Evolutionary conservation across 192 early-diverging fungal species (phyloP).

Genomic region (Tieghemiomyces parasiticus): DNA sequence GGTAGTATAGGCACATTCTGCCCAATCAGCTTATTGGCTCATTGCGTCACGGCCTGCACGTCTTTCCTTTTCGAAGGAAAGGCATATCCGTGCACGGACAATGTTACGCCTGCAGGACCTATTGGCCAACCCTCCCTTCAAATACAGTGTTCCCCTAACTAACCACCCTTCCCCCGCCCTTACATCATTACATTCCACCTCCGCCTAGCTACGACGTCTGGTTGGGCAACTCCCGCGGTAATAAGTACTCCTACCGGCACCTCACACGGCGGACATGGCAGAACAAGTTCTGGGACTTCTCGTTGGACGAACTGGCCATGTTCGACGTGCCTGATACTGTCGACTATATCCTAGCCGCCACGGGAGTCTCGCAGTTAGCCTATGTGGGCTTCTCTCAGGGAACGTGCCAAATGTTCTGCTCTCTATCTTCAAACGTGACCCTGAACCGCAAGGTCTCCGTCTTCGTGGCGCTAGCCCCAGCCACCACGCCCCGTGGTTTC

Average conservation of each 20-base stretch:
- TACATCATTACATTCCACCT: neutral
- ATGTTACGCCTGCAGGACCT: neutral
- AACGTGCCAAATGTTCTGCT: constrained; percentile 76
- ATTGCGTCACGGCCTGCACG: no score
- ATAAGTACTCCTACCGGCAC: constrained; percentile 88
- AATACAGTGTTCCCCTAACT: constrained; percentile 4
- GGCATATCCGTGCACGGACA: neutral
- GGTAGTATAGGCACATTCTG: no score
- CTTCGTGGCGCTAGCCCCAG: constrained; percentile 84
- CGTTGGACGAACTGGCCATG: constrained; percentile 78
- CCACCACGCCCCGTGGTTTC: constrained; percentile 68
- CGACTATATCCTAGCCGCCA: constrained; percentile 73
- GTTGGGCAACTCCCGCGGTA: constrained; percentile 87
- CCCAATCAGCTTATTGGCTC: no score
- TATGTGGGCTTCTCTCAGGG: constrained; percentile 98
- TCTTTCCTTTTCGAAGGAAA: no score
- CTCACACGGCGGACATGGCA: constrained; percentile 43
- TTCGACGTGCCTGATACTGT: constrained; percentile 77
- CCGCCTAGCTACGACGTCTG: constrained; percentile 89
- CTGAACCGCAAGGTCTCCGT: constrained; percentile 76
- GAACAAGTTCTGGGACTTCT: constrained; percentile 82
- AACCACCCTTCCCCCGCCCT: constrained; percentile 5
- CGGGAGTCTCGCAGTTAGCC: constrained; percentile 61
- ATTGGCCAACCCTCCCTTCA: neutral
- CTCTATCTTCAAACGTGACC: constrained; percentile 56